Conservation (phyloP, 106 monocot genomes). For the Hemerocallis citrina region DNA sequence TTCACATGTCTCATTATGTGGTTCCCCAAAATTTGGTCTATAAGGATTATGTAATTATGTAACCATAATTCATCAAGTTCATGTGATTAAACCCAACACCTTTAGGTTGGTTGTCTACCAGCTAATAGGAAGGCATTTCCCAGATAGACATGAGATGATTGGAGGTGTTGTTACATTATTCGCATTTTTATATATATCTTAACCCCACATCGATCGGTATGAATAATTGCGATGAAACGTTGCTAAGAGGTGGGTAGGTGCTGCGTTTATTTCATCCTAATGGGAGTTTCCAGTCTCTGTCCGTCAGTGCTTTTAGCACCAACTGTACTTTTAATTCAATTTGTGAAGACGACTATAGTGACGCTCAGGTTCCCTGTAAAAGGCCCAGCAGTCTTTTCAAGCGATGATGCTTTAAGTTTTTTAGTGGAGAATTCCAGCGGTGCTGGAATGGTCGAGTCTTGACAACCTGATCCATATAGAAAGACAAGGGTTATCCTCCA, state of each 20-base stretch:
- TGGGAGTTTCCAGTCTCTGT: background rate
- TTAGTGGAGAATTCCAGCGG: background rate
- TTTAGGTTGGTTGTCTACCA: background rate
- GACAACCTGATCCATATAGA: constrained; percentile 4
- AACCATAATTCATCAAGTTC: background rate
- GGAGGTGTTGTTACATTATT: too few species aligned
- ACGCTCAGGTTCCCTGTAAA: background rate
- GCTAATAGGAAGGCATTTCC: background rate
- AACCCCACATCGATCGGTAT: background rate
- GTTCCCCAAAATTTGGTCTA: background rate
- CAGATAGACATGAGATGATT: too few species aligned
- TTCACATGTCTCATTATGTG: too few species aligned
- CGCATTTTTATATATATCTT: too few species aligned
- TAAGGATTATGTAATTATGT: background rate
- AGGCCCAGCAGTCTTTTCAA: background rate
- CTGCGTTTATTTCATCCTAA: background rate
- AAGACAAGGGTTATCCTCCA: background rate
- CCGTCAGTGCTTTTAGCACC: background rate
- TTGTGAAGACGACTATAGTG: background rate
- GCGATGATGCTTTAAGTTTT: background rate
- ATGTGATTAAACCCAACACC: background rate
- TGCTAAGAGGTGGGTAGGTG: background rate
- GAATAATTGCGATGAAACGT: constrained; percentile 1
- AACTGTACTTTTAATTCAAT: background rate
- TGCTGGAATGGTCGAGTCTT: constrained; percentile 8